These are phyloP conservation scores for Penicillium sp. DNA, from an alignment of 2,329 filamentous ascomycete genomes.

Conservation along the genomic window DNA sequence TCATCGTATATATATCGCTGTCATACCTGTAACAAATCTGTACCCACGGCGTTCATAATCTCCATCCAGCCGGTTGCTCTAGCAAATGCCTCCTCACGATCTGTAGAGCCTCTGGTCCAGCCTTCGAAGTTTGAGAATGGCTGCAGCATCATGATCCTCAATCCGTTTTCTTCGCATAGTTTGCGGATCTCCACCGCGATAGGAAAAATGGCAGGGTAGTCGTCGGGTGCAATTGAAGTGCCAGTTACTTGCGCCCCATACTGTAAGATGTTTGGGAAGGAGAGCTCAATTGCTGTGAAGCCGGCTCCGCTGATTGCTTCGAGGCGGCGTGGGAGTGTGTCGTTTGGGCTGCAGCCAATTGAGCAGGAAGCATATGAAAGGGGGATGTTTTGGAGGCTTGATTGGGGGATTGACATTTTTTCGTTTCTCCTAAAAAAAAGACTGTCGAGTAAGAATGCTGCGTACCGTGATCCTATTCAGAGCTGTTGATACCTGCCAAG, in stretches of 20 bases:
- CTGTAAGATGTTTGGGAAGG: constrained; percentile 67
- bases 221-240: constrained; percentile 52
- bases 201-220: constrained; percentile 58
- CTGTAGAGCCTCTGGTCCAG: constrained; percentile 58
- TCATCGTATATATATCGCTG: background rate
- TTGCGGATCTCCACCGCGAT: constrained; percentile 55
- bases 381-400: constrained; percentile 30
- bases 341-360: constrained; percentile 34
- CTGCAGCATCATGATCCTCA: constrained; percentile 69
- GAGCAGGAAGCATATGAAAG: constrained; percentile 45
- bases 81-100: constrained; percentile 61
- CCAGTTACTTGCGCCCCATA: constrained; percentile 57
- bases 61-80: constrained; percentile 65
- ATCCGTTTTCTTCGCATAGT: constrained; percentile 52
- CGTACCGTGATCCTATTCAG: background rate
- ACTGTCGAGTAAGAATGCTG: background rate
- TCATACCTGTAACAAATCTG: constrained; percentile 66
- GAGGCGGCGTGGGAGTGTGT: constrained; percentile 40
- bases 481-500: background rate
- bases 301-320: constrained; percentile 40
- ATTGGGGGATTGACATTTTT: constrained; percentile 11
- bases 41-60: constrained; percentile 68
- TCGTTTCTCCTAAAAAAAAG: background rate
- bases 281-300: constrained; percentile 67
- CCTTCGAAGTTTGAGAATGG: constrained; percentile 76